Conservation (phyloP, 2,329 filamentous ascomycete genomes). For the Colletotrichum eremochloae region DNA sequence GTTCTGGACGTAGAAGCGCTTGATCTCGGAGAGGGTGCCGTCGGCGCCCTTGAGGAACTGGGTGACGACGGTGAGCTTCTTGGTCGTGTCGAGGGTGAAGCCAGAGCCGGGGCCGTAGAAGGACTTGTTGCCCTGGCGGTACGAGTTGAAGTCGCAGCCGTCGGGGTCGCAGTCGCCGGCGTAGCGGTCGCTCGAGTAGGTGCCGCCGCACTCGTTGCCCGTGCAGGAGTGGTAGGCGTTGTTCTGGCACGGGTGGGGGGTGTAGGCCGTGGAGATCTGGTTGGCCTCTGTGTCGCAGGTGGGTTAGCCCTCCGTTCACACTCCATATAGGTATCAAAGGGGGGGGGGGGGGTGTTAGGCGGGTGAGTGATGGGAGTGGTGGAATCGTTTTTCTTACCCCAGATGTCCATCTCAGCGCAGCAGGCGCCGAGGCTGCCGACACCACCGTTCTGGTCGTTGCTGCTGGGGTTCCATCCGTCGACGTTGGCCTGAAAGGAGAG, state of each 20-base stretch:
- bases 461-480: conserved; percentile 64
- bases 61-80: conserved; percentile 75
- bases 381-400: conserved; percentile 42
- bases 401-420: conserved; percentile 75
- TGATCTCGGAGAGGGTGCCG: conserved; percentile 71
- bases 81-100: conserved; percentile 69
- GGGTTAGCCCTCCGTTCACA: conserved; percentile 11
- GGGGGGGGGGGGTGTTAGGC: neutral
- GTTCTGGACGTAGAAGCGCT: conserved; percentile 75
- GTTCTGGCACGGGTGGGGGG: conserved; percentile 73
- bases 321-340: conserved; percentile 33
- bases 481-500: conserved; percentile 58
- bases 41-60: conserved; percentile 67
- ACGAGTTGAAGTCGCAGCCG: conserved; percentile 79
- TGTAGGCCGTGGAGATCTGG: conserved; percentile 72
- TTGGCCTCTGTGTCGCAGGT: conserved; percentile 70
- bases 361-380: too few species aligned
- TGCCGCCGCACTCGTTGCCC: conserved; percentile 65
- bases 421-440: conserved; percentile 66
- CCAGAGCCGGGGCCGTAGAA: conserved; percentile 72
- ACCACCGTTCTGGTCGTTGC: conserved; percentile 67
- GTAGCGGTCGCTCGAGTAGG: conserved; percentile 68
- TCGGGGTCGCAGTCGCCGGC: conserved; percentile 75
- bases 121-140: conserved; percentile 72
- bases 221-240: conserved; percentile 65